These are phyloP conservation scores for Leishmania major DNA, from an alignment of 208 protist genomes.

Conservation along the genomic window DNA sequence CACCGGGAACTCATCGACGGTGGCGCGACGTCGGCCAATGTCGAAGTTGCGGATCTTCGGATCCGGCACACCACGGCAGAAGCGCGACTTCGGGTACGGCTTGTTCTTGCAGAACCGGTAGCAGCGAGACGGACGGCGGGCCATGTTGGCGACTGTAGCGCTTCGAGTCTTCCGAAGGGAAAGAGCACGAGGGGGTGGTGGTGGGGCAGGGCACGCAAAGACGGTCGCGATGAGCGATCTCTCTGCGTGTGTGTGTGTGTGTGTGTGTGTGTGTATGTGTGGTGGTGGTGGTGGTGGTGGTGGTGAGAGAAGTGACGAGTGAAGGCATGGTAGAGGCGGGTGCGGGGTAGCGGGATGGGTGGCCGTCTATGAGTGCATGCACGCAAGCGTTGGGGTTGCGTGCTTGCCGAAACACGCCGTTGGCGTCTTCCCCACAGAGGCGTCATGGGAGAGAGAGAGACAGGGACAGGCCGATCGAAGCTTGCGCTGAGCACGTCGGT, in stretches of 20 bases:
- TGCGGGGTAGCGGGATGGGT: neutral
- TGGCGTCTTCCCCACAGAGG: neutral
- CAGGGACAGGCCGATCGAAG: neutral
- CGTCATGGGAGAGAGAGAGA: neutral
- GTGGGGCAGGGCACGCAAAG: slow-evolving; percentile 67
- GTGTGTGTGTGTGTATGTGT: neutral
- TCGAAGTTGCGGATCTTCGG: slow-evolving; percentile 99
- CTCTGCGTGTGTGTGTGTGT: neutral
- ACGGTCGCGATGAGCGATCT: slow-evolving; percentile 60
- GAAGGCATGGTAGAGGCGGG: neutral
- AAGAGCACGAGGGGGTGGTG: slow-evolving; percentile 54
- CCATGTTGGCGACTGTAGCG: slow-evolving; percentile 56
- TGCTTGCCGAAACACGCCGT: neutral
- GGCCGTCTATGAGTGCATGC: neutral
- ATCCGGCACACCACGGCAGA: slow-evolving; percentile 99
- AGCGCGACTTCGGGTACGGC: slow-evolving; percentile 90
- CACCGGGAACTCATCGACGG: slow-evolving; percentile 97
- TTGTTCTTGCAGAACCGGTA: slow-evolving; percentile 87
- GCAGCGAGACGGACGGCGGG: slow-evolving; percentile 75
- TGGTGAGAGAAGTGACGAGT: neutral
- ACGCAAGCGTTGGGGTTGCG: neutral
- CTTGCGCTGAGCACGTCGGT: neutral
- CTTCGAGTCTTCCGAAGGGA: neutral
- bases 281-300: neutral
- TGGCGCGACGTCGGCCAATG: slow-evolving; percentile 97